Base-by-base conservation (phyloP, 495 filamentous ascomycete species). In the Penicillium atrosanguineum region DNA sequence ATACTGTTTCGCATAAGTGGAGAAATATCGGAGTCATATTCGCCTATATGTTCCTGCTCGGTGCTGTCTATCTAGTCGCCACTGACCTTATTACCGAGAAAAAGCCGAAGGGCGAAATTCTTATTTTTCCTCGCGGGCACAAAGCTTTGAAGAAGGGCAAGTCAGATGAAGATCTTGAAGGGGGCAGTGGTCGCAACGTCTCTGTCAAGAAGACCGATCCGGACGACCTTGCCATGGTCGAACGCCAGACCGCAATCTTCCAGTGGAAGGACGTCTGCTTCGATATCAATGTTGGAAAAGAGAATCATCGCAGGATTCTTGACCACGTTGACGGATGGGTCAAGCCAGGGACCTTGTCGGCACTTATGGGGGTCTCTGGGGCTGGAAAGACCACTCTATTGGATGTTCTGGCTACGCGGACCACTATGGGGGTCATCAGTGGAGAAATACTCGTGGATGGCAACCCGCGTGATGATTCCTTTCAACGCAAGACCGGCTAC, bases 401-500 rank as follows among this genome's bases (percentile, higher is more conserved):
- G 0, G 77, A 87, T 63, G 76, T 79, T 1, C 69, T 87, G 4
- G 82, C 84, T 0, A 71, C 79, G 48, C 64, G 82, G n/a, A 70
- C 71, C n/a, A 63, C 67, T 2, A 70, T 79, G 31, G 80, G 80
- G 31, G 69, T 76, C 0, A 70, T 83, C 8, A 69, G 60, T n/a
- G 79, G 78, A n/a, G 72, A 80, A 42, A 70, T 82, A 20, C 59
- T 78, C 6, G 74, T 82, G 1, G 76, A 81, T 53, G 79, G 77
- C 9, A 47, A 63, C 26, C 62, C 66, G 3, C 64, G 85, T 16
- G 85, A 89, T 56, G 70, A 78, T 6, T 89, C 86, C 1, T 95
- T 95, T 76, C 89, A 91, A 53, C 85, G 91, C 45, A 89, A 89
- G 69, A 93, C 90, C 15, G 91, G 91, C 5, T 96, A 95, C 60